Evolutionary conservation across 106 monocot species (phyloP).

Genomic region (Phalaenopsis aphrodite): DNA sequence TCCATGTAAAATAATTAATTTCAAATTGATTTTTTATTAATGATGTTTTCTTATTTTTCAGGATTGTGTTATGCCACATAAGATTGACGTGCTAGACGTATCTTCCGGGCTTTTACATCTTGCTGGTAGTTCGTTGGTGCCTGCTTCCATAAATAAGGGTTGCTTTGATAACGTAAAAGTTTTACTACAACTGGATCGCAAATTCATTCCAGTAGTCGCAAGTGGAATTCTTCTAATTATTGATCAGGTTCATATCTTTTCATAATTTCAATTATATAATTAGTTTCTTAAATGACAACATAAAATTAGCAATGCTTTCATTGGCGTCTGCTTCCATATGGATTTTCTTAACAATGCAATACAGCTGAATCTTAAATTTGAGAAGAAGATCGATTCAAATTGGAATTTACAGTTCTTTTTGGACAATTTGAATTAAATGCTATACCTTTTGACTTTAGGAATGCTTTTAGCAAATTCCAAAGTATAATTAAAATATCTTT

Average conservation of each 20-base stretch:
- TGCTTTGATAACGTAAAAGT: constrained; percentile 68
- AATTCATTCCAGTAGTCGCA: constrained; percentile 88
- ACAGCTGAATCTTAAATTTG: too few species aligned
- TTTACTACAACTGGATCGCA: constrained; percentile 77
- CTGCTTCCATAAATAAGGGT: constrained; percentile 54
- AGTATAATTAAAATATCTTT: too few species aligned
- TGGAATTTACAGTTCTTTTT: too few species aligned
- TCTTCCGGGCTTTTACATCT: constrained; percentile 75
- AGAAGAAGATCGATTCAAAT: too few species aligned
- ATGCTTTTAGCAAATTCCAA: too few species aligned
- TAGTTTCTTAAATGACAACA: neutral
- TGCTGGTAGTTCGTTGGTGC: constrained; percentile 61
- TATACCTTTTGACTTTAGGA: too few species aligned
- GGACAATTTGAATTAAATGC: too few species aligned
- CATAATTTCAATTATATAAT: neutral
- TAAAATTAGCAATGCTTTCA: neutral
- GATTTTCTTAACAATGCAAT: too few species aligned
- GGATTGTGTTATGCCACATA: constrained; percentile 25
- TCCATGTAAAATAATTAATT: neutral
- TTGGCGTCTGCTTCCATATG: too few species aligned
- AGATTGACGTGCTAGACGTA: constrained; percentile 66
- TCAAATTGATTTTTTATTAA: neutral
- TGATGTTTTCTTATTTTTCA: constrained; percentile 10
- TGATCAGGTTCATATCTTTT: constrained; percentile 65
- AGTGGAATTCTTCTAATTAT: constrained; percentile 49